Base-by-base conservation (phyloP, 345 rosid species). In the Eucalyptus curtisii region DNA sequence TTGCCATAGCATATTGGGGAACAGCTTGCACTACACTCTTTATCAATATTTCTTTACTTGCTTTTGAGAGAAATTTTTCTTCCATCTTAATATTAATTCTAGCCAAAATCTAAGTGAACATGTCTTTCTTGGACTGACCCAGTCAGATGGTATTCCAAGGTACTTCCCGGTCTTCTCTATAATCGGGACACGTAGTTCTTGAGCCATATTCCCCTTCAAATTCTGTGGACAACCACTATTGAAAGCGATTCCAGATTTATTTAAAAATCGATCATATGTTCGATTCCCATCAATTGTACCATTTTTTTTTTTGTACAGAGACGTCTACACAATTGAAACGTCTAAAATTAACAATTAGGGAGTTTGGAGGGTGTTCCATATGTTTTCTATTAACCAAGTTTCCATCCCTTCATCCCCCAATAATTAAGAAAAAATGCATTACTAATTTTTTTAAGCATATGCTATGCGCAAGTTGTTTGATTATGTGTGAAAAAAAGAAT, bases 121-220 rank as follows among this genome's bases (percentile, higher is more conserved):
- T 50, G 22, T 17, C 22, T 50, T 50, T 50, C 55, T 50, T 50
- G 9, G 22, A 50, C 4, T 50, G 1, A 3, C 22, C 53, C 1
- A 50, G 4, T 50, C 1, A 22, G 8, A 50, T 50, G 55, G 22
- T 50, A 50, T 50, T 50, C 55, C 22, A 50, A 50, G 55, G 22
- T 50, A 50, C 55, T 50, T 50, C 55, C 22, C 2, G 1, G 3
- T 50, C 22, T 50, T 50, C 53, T 50, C 22, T 50, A 50, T 50
- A 50, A 50, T 7, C 4, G 1, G 22, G 22, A 50, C 8, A 0
- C 4, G 0, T 3, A 1, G 22, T 50, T 3, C 55, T 50, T 50
- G 22, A 50, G 55, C 8, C 22, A 50, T 50, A 17, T 50, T 50
- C 22, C 22, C 55, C 8, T 17, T 50, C 53, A 7, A 50, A 50